These are phyloP conservation scores for Pyrenochaeta sp. DNA, from an alignment of 2,329 filamentous ascomycete species.

Conservation along the genomic window DNA sequence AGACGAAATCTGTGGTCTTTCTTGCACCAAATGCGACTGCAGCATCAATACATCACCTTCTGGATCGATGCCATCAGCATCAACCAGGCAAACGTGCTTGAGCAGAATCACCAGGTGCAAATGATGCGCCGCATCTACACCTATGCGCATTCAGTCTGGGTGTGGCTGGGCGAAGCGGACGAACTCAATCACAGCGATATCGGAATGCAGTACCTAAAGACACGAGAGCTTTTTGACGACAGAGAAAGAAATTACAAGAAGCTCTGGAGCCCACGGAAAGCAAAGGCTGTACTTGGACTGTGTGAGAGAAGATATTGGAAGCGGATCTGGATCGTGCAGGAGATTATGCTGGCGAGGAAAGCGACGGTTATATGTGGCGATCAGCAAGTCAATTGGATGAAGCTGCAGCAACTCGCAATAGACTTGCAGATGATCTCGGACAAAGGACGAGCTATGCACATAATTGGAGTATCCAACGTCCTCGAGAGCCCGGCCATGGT, in stretches of 20 bases:
- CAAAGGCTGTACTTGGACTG: neutral
- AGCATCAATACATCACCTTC: neutral
- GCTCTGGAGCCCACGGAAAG: neutral
- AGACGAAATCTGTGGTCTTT: conserved; percentile 2
- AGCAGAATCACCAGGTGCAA: conserved; percentile 17
- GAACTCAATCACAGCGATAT: neutral
- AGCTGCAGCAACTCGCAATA: no score
- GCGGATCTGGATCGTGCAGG: conserved; percentile 3
- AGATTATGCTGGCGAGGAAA: neutral
- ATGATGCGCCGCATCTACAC: conserved; percentile 16
- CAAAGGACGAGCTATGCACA: no score
- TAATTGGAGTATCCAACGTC: no score
- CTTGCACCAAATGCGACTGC: neutral
- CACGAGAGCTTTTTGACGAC: no score
- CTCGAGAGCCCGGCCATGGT: no score
- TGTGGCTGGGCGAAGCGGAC: conserved; percentile 6
- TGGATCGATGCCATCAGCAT: conserved; percentile 37
- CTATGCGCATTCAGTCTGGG: neutral
- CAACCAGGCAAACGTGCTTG: conserved; percentile 15
- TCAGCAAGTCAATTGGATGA: no score
- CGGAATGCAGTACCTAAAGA: no score
- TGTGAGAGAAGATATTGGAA: neutral
- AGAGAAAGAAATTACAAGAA: neutral
- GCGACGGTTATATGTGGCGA: no score
- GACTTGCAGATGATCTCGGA: no score